phyloP scores from a whole-genome alignment of 148 eudicot genomes.

The Rhododendron griersonianum region DNA sequence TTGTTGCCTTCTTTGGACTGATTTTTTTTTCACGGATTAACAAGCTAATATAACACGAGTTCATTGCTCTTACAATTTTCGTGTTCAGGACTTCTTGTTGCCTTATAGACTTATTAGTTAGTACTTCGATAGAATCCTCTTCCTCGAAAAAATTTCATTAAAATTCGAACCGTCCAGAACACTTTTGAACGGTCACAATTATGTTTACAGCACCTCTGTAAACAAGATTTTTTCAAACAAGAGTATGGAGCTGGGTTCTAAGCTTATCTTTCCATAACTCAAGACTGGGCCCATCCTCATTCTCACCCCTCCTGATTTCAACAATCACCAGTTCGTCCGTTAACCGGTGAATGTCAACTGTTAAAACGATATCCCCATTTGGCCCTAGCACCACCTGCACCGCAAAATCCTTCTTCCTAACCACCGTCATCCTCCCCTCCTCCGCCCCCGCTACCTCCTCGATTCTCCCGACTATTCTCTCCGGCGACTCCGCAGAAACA shows the following conservation, averaged over 20 bases:
- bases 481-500: constrained; percentile 38
- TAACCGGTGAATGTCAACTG: constrained; percentile 38
- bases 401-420: constrained; percentile 27
- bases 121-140: too few species aligned
- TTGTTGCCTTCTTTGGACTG: too few species aligned
- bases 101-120: too few species aligned
- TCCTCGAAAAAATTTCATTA: too few species aligned
- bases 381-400: constrained; percentile 30
- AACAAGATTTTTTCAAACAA: too few species aligned
- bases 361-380: constrained; percentile 26
- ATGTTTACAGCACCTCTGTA: too few species aligned
- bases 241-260: constrained; percentile 22
- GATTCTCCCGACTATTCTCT: constrained; percentile 33
- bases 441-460: constrained; percentile 42
- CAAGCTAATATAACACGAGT: too few species aligned
- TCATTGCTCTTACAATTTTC: too few species aligned
- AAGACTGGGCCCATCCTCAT: constrained; percentile 24
- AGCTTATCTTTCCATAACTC: constrained; percentile 44
- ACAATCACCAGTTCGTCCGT: constrained; percentile 45
- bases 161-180: too few species aligned
- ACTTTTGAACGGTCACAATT: too few species aligned
- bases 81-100: too few species aligned
- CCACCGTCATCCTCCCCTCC: constrained; percentile 23
- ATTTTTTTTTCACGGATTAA: too few species aligned
- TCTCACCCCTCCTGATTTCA: constrained; percentile 33